Evolutionary conservation across 129 eudicot species (phyloP).

Genomic region (Deinandra increscens): DNA sequence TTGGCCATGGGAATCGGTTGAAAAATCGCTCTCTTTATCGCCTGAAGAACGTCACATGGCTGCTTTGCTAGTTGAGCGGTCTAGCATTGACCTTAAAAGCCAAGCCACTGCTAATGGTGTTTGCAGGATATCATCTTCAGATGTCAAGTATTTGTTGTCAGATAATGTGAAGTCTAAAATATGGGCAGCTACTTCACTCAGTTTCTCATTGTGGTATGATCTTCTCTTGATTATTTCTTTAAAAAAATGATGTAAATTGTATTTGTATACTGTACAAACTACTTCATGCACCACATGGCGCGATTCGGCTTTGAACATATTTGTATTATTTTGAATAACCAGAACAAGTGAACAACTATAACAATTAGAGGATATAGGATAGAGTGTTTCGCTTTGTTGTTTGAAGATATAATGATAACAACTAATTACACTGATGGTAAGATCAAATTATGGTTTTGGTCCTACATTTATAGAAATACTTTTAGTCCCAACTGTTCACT

Average conservation of each 20-base stretch:
- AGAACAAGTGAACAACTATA: no score
- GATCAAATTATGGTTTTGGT: no score
- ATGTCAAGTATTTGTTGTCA: constrained; percentile 67
- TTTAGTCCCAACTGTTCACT: no score
- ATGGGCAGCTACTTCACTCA: constrained; percentile 79
- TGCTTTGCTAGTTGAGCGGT: constrained; percentile 85
- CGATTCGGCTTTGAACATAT: neutral
- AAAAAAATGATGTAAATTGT: neutral
- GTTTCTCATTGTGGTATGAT: constrained; percentile 82
- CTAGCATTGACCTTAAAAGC: constrained; percentile 71
- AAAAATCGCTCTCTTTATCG: constrained; percentile 84
- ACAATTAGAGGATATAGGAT: no score
- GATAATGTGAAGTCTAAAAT: constrained; percentile 68
- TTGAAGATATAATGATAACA: no score
- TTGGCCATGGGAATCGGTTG: constrained; percentile 95
- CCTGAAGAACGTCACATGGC: constrained; percentile 98
- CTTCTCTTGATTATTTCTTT: constrained; percentile 6
- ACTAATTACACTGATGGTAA: no score
- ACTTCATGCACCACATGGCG: no score
- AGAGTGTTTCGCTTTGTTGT: no score
- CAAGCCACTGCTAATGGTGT: constrained; percentile 93
- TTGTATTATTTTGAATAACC: neutral
- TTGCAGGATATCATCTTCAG: constrained; percentile 78
- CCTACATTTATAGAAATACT: no score
- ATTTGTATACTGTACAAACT: no score